Evolutionary conservation across 78 protist genomes (phyloP).

Genomic region (Paulinella micropora): DNA sequence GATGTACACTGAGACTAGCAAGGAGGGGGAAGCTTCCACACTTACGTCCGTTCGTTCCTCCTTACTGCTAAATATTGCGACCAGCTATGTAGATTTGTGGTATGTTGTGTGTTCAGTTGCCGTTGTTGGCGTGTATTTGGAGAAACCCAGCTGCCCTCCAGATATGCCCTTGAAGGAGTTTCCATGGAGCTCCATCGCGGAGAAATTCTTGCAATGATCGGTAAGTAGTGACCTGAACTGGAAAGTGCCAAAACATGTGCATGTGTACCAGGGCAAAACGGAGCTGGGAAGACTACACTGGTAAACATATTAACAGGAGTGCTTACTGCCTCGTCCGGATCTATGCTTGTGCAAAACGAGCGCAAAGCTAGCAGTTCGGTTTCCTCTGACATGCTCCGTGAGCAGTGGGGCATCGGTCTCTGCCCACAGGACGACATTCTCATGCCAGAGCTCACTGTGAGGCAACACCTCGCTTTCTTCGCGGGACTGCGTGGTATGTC

Average conservation of each 20-base stretch:
- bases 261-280: no score
- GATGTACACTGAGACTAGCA: no score
- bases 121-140: no score
- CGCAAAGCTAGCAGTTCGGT: no score
- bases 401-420: neutral
- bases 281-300: constrained; percentile 67
- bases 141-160: no score
- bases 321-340: constrained; percentile 49
- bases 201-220: constrained; percentile 36
- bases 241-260: no score
- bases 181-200: neutral
- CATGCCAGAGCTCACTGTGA: constrained; percentile 50
- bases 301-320: constrained; percentile 59
- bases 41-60: no score
- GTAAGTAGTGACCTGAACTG: no score
- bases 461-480: constrained; percentile 59
- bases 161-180: neutral
- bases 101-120: no score
- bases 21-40: no score
- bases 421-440: constrained; percentile 59
- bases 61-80: no score
- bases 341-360: neutral
- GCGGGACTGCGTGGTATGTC: constrained; percentile 49
- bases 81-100: no score
- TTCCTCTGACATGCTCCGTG: neutral